Evolutionary conservation across 2,329 filamentous ascomycete genomes (phyloP).

Genomic region (Fusarium verrucosum): DNA sequence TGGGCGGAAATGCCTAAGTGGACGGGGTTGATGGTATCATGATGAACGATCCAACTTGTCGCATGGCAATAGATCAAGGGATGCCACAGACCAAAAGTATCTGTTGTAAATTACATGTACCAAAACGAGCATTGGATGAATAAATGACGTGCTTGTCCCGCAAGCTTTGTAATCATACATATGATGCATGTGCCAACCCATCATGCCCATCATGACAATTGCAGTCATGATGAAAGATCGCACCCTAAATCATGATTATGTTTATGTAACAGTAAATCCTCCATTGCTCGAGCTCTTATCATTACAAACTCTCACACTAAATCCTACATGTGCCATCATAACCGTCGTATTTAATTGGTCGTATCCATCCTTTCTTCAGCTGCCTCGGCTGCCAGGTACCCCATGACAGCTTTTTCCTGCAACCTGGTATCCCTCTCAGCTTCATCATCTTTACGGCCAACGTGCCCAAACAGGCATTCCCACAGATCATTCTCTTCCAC

Average conservation of each 20-base stretch:
- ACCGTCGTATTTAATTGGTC: conserved; percentile 5
- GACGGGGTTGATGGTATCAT: conserved; percentile 20
- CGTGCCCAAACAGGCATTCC: conserved; percentile 83
- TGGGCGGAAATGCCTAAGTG: conserved; percentile 27
- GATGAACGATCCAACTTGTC: conserved; percentile 12
- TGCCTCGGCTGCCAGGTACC: conserved; percentile 58
- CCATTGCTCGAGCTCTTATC: background rate
- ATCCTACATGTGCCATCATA: background rate
- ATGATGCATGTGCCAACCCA: background rate
- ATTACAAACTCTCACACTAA: background rate
- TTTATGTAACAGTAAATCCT: background rate
- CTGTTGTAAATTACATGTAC: conserved; percentile 42
- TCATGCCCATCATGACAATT: background rate
- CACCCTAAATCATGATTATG: background rate
- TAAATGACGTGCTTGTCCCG: conserved; percentile 24
- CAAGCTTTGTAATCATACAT: no score
- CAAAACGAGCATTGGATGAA: conserved; percentile 27
- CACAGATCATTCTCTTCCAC: conserved; percentile 83
- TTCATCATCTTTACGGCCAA: conserved; percentile 46
- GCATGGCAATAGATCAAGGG: conserved; percentile 17
- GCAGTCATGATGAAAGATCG: background rate
- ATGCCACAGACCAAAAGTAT: conserved; percentile 13
- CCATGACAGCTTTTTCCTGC: conserved; percentile 50
- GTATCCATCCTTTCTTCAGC: conserved; percentile 49
- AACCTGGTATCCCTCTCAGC: conserved; percentile 41